These are phyloP conservation scores for Verticillium isaacii DNA, from an alignment of 2,329 filamentous ascomycete species.

Conservation along the genomic window DNA sequence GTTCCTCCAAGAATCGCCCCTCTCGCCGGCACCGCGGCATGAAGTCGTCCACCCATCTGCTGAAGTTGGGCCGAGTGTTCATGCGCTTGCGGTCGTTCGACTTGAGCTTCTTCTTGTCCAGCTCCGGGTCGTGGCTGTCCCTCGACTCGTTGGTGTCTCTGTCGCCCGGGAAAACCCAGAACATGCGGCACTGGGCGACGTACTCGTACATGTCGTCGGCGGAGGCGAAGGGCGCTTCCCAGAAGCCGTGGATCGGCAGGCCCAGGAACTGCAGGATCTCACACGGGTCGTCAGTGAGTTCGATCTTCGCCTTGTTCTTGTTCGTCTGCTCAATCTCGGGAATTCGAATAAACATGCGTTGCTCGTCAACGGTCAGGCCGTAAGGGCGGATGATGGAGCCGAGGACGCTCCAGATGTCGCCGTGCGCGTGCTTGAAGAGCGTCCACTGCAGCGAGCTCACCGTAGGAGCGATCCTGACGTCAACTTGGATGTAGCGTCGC, in stretches of 20 bases:
- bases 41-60: slow-evolving; percentile 58
- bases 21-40: slow-evolving; percentile 45
- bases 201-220: slow-evolving; percentile 59
- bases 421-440: slow-evolving; percentile 64
- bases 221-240: slow-evolving; percentile 49
- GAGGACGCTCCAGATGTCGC: slow-evolving; percentile 64
- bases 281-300: slow-evolving; percentile 53
- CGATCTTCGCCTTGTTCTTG: slow-evolving; percentile 51
- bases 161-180: slow-evolving; percentile 35
- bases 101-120: slow-evolving; percentile 35
- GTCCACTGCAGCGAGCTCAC: slow-evolving; percentile 51
- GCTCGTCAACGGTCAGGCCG: slow-evolving; percentile 62
- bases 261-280: slow-evolving; percentile 59
- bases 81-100: slow-evolving; percentile 54
- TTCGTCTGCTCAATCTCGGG: slow-evolving; percentile 60
- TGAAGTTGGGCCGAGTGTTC: slow-evolving; percentile 50
- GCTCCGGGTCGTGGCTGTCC: background rate
- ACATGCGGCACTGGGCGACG: slow-evolving; percentile 52
- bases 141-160: slow-evolving; percentile 9
- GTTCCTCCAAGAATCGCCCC: slow-evolving; percentile 25
- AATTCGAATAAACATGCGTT: slow-evolving; percentile 60
- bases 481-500: slow-evolving; percentile 57
- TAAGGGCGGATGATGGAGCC: slow-evolving; percentile 59
- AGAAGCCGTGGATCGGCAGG: slow-evolving; percentile 41
- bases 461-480: slow-evolving; percentile 52